Conservation (phyloP, 257 asterid genomes). For the Gentiana straminea region DNA sequence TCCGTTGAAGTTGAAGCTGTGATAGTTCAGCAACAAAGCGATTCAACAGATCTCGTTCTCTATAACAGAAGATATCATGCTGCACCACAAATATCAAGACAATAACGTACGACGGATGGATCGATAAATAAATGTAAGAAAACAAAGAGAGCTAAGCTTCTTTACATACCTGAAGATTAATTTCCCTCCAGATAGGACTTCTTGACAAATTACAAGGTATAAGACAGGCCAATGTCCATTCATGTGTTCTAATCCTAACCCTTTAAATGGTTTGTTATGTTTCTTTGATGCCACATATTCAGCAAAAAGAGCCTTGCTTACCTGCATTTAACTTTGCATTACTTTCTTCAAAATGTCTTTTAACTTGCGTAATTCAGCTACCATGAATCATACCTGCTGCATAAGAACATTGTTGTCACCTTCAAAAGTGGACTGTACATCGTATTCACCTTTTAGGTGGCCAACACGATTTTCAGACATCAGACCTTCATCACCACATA, state of each 20-base stretch:
- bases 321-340: slow-evolving; percentile 31
- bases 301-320: slow-evolving; percentile 81
- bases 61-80: slow-evolving; percentile 71
- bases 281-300: slow-evolving; percentile 51
- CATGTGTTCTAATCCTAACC: slow-evolving; percentile 93
- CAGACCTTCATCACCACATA: slow-evolving; percentile 95
- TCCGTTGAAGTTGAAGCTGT: slow-evolving; percentile 48
- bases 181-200: slow-evolving; percentile 30
- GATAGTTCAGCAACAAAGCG: slow-evolving; percentile 72
- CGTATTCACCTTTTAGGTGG: slow-evolving; percentile 83
- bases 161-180: slow-evolving; percentile 56
- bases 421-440: slow-evolving; percentile 95
- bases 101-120: neutral
- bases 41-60: slow-evolving; percentile 80
- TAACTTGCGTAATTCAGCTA: too few species aligned
- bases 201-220: slow-evolving; percentile 44
- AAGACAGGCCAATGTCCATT: slow-evolving; percentile 46
- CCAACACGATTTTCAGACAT: slow-evolving; percentile 93
- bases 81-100: slow-evolving; percentile 17
- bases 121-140: slow-evolving; percentile 6
- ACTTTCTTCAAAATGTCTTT: neutral
- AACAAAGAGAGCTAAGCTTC: slow-evolving; percentile 5
- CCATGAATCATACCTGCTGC: slow-evolving; percentile 64
- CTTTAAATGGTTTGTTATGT: slow-evolving; percentile 60
- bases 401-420: slow-evolving; percentile 96